phyloP scores from a whole-genome alignment of 1,284 basidiomycete genomes.

The Volvariella volvacea region DNA sequence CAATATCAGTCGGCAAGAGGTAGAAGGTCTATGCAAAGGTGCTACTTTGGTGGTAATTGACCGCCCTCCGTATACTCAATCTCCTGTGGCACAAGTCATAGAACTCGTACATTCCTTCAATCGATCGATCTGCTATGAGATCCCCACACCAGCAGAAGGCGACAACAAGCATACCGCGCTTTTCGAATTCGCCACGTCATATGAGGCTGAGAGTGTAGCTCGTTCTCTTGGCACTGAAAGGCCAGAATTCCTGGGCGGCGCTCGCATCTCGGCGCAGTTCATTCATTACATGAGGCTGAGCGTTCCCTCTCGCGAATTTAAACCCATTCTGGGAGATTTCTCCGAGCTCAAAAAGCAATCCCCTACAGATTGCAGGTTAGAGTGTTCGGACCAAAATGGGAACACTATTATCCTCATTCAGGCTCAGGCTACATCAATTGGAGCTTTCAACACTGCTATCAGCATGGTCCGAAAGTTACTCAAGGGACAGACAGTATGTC shows the following conservation, averaged over 20 bases:
- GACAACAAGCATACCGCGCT: constrained; percentile 25
- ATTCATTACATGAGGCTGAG: constrained; percentile 19
- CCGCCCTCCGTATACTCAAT: constrained; percentile 23
- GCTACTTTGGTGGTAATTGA: constrained; percentile 22
- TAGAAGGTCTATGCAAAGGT: constrained; percentile 22
- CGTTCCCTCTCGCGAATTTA: constrained; percentile 9
- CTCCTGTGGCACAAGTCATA: constrained; percentile 22
- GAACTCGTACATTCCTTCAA: constrained; percentile 22
- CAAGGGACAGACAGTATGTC: constrained; percentile 27
- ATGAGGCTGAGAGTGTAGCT: constrained; percentile 19
- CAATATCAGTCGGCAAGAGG: constrained; percentile 18
- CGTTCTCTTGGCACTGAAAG: constrained; percentile 18
- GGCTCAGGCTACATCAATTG: constrained; percentile 17
- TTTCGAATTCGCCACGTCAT: constrained; percentile 24
- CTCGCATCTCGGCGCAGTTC: constrained; percentile 22
- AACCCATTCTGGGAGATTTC: constrained; percentile 15
- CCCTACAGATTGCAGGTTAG: constrained; percentile 1
- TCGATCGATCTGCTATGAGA: constrained; percentile 24
- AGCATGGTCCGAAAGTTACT: constrained; percentile 27
- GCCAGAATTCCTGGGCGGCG: constrained; percentile 25
- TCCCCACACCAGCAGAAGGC: constrained; percentile 18
- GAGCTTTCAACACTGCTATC: constrained; percentile 28
- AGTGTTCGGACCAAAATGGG: background rate
- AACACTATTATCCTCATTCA: background rate
- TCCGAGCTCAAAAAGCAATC: constrained; percentile 10